Conservation (phyloP, 306 rosid species). For the Erythrophleum fordii region DNA sequence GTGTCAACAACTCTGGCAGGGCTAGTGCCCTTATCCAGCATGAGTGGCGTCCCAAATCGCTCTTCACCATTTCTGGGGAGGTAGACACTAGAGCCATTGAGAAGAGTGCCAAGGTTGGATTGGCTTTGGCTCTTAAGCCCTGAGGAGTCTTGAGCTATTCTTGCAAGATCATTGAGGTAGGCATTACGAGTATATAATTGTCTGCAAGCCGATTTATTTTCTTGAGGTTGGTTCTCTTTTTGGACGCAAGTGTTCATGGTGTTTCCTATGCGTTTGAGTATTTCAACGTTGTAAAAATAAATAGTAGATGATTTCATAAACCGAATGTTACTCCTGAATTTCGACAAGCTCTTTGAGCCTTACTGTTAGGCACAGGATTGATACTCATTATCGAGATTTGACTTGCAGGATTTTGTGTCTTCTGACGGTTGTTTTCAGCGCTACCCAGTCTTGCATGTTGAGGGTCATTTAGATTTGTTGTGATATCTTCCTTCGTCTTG, state of each 20-base stretch:
- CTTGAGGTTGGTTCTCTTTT: constrained; percentile 43
- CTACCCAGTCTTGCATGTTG: background rate
- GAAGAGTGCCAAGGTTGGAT: constrained; percentile 89
- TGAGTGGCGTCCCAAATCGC: constrained; percentile 96
- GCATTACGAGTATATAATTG: constrained; percentile 49
- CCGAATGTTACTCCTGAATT: constrained; percentile 39
- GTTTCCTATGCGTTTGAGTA: constrained; percentile 42
- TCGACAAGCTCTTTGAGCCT: constrained; percentile 39
- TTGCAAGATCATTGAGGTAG: constrained; percentile 52
- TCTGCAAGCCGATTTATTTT: constrained; percentile 41
- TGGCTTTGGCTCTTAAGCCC: constrained; percentile 92
- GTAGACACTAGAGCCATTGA: constrained; percentile 90
- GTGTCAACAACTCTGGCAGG: constrained; percentile 77
- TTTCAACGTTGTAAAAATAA: constrained; percentile 45
- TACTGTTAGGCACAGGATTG: constrained; percentile 34
- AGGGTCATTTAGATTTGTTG: background rate
- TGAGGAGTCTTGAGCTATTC: constrained; percentile 47
- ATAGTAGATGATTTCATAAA: constrained; percentile 35
- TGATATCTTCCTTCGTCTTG: background rate
- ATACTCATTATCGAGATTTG: constrained; percentile 31
- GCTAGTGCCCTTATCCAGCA: constrained; percentile 94
- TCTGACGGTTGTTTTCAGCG: background rate
- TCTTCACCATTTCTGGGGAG: constrained; percentile 84
- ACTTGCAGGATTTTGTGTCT: constrained; percentile 3
- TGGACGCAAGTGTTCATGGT: constrained; percentile 45